A percentile compares a stretch with the other conserved stretches of the same genome.
Conservation (phyloP, 2,329 filamentous ascomycete species). For the Aureobasidium vineae region DNA sequence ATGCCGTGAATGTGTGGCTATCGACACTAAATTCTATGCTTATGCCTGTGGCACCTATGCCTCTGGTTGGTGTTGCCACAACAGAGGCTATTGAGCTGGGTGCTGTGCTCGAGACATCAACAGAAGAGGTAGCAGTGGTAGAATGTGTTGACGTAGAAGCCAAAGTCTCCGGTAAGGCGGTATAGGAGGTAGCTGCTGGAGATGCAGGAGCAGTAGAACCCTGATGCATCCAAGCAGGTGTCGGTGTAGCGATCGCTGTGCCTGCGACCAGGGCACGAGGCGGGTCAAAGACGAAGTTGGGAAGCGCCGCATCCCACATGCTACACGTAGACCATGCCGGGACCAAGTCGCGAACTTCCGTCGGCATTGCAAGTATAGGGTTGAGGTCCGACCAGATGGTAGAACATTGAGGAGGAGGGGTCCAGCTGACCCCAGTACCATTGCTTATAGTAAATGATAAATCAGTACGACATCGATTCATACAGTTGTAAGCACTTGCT, state of each 20-base stretch:
- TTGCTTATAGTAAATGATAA: background rate
- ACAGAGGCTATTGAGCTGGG: background rate
- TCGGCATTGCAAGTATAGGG: slow-evolving; percentile 31
- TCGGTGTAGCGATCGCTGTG: slow-evolving; percentile 12
- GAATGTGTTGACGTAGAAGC: background rate
- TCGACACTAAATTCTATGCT: slow-evolving; percentile 7
- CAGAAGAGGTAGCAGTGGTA: background rate
- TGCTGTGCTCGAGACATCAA: background rate
- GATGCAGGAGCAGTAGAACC: slow-evolving; percentile 11
- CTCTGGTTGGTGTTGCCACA: background rate
- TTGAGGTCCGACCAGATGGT: slow-evolving; percentile 33
- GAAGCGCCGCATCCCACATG: slow-evolving; percentile 29
- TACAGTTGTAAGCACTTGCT: slow-evolving; percentile 33
- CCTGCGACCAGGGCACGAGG: slow-evolving; percentile 30
- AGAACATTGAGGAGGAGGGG: slow-evolving; percentile 27
- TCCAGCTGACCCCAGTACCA: background rate
- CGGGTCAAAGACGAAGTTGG: slow-evolving; percentile 32
- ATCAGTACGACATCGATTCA: slow-evolving; percentile 24
- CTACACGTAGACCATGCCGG: slow-evolving; percentile 29
- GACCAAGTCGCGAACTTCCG: slow-evolving; percentile 27
- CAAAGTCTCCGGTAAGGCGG: slow-evolving; percentile 12
- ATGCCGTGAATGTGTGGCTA: slow-evolving; percentile 14
- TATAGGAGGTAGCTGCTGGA: slow-evolving; percentile 17
- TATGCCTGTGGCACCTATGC: slow-evolving; percentile 9
- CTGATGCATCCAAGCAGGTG: background rate